These are phyloP conservation scores for Sarocladiaceae sp. DNA, from an alignment of 2,329 filamentous ascomycete species.

Conservation along the genomic window DNA sequence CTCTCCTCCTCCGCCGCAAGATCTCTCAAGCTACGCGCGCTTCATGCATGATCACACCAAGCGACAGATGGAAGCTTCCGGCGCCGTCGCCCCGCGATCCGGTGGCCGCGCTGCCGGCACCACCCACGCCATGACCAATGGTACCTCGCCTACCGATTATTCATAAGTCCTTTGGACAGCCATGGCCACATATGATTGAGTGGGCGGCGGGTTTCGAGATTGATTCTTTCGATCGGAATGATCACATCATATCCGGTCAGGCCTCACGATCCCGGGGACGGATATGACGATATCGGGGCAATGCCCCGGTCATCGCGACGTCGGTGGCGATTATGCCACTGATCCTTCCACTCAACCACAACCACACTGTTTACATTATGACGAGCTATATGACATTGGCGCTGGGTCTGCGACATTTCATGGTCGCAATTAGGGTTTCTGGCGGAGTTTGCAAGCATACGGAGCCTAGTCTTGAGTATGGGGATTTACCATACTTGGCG, in stretches of 20 bases:
- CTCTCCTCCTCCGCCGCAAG: slow-evolving; percentile 34
- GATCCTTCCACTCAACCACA: background rate
- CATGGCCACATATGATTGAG: too few relatives aligned
- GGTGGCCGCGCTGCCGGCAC: slow-evolving; percentile 11
- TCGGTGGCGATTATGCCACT: background rate
- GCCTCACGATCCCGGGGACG: background rate
- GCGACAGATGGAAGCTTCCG: slow-evolving; percentile 54
- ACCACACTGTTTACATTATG: background rate
- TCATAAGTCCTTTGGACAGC: too few relatives aligned
- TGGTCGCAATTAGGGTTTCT: too few relatives aligned
- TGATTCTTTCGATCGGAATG: too few relatives aligned
- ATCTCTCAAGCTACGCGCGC: slow-evolving; percentile 50
- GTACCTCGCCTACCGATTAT: slow-evolving; percentile 17
- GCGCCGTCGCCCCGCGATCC: slow-evolving; percentile 20
- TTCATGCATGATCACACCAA: slow-evolving; percentile 61
- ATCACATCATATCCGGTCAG: too few relatives aligned
- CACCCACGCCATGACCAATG: slow-evolving; percentile 22
- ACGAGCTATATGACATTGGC: slow-evolving; percentile 1
- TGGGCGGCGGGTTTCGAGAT: too few relatives aligned
- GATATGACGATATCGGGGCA: background rate
- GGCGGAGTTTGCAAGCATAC: slow-evolving; percentile 3
- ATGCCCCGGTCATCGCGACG: background rate
- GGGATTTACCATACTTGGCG: too few relatives aligned
- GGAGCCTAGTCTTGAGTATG: background rate
- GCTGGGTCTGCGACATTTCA: too few relatives aligned